Conservation (phyloP, 129 eudicot species). For the Pulicaria dysenterica region DNA sequence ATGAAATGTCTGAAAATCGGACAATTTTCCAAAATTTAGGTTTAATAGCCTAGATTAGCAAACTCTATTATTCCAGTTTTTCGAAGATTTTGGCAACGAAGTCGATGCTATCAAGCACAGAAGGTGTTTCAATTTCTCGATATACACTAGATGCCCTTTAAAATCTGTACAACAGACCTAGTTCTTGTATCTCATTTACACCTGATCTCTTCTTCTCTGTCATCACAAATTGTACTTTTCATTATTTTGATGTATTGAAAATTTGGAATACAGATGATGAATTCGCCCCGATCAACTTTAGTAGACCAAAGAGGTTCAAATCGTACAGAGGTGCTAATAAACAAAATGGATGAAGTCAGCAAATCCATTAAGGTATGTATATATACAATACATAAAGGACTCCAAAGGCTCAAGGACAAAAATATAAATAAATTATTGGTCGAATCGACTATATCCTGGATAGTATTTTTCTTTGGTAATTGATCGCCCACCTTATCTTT, state of each 20-base stretch:
- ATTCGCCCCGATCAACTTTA: constrained; percentile 41
- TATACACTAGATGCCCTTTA: too few species aligned
- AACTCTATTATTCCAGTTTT: too few species aligned
- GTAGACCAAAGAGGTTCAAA: constrained; percentile 47
- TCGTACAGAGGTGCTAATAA: constrained; percentile 53
- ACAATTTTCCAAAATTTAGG: too few species aligned
- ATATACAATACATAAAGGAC: not conserved
- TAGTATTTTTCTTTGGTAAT: not conserved
- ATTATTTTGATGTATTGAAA: not conserved
- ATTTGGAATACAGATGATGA: constrained; percentile 35
- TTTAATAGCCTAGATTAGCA: too few species aligned
- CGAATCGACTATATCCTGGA: not conserved
- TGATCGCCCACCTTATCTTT: not conserved
- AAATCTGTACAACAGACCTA: too few species aligned
- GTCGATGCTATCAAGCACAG: too few species aligned
- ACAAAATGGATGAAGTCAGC: constrained; percentile 67
- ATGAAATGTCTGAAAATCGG: not conserved
- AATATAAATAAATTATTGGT: not conserved
- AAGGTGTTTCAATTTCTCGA: too few species aligned
- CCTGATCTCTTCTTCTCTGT: not conserved
- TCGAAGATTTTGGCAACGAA: too few species aligned
- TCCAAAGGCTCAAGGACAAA: not conserved
- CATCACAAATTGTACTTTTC: not conserved
- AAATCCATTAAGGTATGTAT: constrained; percentile 61
- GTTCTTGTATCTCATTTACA: too few species aligned